phyloP scores from a whole-genome alignment of 2,329 filamentous ascomycete genomes.

The Ceratocystis variospora region DNA sequence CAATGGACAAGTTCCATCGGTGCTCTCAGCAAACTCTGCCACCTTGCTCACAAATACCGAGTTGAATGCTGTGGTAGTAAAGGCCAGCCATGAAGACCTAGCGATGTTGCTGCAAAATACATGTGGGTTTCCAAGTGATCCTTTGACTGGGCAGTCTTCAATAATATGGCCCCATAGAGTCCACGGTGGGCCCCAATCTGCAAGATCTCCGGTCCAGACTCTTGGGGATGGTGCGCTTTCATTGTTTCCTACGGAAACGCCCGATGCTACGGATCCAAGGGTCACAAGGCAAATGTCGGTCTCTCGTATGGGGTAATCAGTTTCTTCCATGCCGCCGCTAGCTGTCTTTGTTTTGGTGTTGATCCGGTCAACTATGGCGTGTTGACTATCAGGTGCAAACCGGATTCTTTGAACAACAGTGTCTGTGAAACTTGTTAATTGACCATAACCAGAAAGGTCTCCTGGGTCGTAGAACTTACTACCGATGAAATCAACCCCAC shows the following conservation, averaged over 20 bases:
- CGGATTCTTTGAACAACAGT: neutral
- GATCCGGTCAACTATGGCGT: slow-evolving; percentile 5
- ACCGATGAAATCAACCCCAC: slow-evolving; percentile 24
- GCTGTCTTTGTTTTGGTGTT: neutral
- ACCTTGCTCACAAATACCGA: slow-evolving; percentile 24
- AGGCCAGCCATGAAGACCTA: slow-evolving; percentile 29
- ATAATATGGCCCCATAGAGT: slow-evolving; percentile 30
- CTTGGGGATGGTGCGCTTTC: neutral
- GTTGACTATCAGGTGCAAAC: neutral
- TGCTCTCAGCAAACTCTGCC: slow-evolving; percentile 21
- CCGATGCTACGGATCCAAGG: slow-evolving; percentile 28
- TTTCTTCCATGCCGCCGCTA: neutral
- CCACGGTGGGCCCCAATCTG: slow-evolving; percentile 30
- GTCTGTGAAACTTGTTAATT: neutral
- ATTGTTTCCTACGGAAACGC: slow-evolving; percentile 15
- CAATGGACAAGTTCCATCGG: slow-evolving; percentile 24
- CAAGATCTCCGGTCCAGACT: slow-evolving; percentile 20
- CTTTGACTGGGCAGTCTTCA: slow-evolving; percentile 27
- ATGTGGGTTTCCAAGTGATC: slow-evolving; percentile 26
- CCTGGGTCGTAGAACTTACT: neutral
- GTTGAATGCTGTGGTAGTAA: slow-evolving; percentile 29
- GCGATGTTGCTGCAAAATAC: slow-evolving; percentile 28
- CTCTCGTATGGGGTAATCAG: slow-evolving; percentile 6
- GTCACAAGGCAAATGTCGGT: slow-evolving; percentile 30
- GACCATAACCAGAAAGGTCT: neutral